Percentiles rank a stretch among this genome's conserved stretches.
These are phyloP conservation scores for Tuber aestivum DNA, from an alignment of 495 filamentous ascomycete genomes.

Conservation along the genomic window DNA sequence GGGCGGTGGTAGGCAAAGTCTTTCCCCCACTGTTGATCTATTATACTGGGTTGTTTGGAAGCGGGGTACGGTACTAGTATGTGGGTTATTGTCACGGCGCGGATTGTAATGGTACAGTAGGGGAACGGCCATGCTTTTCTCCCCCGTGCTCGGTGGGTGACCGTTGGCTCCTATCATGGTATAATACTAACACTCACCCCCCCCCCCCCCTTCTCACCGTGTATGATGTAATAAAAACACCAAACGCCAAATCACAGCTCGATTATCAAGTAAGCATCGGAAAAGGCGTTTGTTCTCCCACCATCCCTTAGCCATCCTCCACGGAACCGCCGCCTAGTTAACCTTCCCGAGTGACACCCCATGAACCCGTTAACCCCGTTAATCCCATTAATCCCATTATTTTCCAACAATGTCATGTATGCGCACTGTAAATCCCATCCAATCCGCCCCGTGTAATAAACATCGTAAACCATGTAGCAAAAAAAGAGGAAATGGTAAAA, in stretches of 20 bases:
- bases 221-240: not conserved
- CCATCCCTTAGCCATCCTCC: not conserved
- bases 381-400: constrained; percentile 1
- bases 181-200: not conserved
- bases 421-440: not conserved
- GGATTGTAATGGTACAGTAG: not conserved
- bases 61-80: too few species aligned
- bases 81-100: not conserved
- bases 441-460: not conserved
- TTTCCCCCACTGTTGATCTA: not conserved
- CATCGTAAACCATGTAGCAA: not conserved
- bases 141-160: not conserved
- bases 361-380: not conserved
- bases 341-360: not conserved
- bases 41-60: not conserved
- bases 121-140: not conserved
- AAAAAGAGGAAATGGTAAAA: not conserved
- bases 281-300: not conserved
- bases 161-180: not conserved
- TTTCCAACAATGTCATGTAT: not conserved
- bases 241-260: not conserved
- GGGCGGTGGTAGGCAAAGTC: not conserved
- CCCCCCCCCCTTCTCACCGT: too few species aligned
- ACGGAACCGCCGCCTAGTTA: not conserved
- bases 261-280: not conserved